Conservation (phyloP, 2,329 filamentous ascomycete species). For the Exophiala alcalophila region DNA sequence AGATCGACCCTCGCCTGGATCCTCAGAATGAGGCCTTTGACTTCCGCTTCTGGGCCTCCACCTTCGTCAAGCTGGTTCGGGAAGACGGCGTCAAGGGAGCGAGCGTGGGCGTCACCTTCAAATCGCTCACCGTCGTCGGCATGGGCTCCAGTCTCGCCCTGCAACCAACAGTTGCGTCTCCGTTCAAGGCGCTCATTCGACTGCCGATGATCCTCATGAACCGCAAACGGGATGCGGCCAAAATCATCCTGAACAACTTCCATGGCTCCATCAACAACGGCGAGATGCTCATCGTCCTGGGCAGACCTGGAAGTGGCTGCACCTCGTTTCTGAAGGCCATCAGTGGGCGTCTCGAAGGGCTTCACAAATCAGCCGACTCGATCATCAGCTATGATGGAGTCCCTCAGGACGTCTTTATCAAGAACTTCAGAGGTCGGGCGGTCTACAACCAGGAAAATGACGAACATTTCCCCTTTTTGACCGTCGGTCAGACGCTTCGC, state of each 20-base stretch:
- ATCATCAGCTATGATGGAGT: slow-evolving; percentile 57
- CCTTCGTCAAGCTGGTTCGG: slow-evolving; percentile 15
- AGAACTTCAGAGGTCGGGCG: slow-evolving; percentile 48
- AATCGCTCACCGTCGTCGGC: slow-evolving; percentile 61
- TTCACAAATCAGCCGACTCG: neutral
- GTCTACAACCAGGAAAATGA: slow-evolving; percentile 56
- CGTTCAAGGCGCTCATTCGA: slow-evolving; percentile 58
- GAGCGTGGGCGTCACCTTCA: slow-evolving; percentile 58
- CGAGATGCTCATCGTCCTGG: slow-evolving; percentile 64
- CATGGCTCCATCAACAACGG: slow-evolving; percentile 52
- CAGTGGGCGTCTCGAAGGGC: slow-evolving; percentile 73
- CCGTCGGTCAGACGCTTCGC: slow-evolving; percentile 52
- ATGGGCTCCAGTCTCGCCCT: slow-evolving; percentile 62
- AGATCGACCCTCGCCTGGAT: slow-evolving; percentile 20
- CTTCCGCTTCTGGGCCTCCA: slow-evolving; percentile 18
- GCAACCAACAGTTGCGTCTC: slow-evolving; percentile 63
- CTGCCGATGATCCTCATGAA: slow-evolving; percentile 55
- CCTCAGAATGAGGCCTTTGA: slow-evolving; percentile 18
- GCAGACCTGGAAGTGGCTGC: slow-evolving; percentile 66
- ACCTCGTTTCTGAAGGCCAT: slow-evolving; percentile 81
- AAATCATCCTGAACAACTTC: slow-evolving; percentile 48
- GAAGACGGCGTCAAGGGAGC: slow-evolving; percentile 18
- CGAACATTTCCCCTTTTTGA: slow-evolving; percentile 51
- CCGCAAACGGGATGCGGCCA: slow-evolving; percentile 5
- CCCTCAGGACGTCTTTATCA: slow-evolving; percentile 54